Percentiles rank a stretch among this genome's conserved stretches.
Evolutionary conservation across 2,329 filamentous ascomycete species (phyloP).

Genomic region (Emergomyces africanus): DNA sequence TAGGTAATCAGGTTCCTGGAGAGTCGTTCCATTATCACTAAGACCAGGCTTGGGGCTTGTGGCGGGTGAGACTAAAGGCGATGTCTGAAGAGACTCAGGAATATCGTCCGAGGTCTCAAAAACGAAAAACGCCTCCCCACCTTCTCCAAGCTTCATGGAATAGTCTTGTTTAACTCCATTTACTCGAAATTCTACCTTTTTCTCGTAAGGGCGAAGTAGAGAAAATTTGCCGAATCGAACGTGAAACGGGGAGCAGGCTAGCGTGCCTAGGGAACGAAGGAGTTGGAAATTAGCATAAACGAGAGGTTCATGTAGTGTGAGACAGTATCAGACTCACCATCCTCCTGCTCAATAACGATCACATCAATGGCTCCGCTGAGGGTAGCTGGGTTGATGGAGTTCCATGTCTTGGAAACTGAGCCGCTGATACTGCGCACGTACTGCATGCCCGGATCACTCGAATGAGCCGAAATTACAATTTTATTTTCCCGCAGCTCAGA

Average conservation of each 20-base stretch:
- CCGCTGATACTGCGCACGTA: constrained; percentile 94
- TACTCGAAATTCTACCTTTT: constrained; percentile 97
- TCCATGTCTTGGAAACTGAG: constrained; percentile 97
- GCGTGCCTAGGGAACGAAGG: constrained; percentile 34
- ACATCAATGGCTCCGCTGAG: constrained; percentile 97
- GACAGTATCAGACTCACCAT: constrained; percentile 48
- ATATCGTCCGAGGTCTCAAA: constrained; percentile 91
- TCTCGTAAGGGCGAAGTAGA: constrained; percentile 83
- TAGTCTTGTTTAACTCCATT: constrained; percentile 87
- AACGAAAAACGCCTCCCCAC: constrained; percentile 96
- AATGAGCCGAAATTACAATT: background rate
- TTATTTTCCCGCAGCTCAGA: background rate
- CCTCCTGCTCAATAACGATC: constrained; percentile 92
- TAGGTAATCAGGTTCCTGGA: constrained; percentile 40
- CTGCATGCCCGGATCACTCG: constrained; percentile 53
- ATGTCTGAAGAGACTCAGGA: constrained; percentile 87
- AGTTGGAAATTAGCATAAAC: constrained; percentile 6
- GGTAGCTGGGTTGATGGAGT: constrained; percentile 96
- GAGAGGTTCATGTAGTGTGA: background rate
- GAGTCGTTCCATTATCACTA: constrained; percentile 20
- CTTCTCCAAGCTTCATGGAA: constrained; percentile 96
- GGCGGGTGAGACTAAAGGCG: constrained; percentile 81
- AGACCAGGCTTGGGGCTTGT: constrained; percentile 51
- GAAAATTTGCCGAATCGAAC: constrained; percentile 99
- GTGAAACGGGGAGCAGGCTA: constrained; percentile 93